phyloP scores from a whole-genome alignment of 148 eudicot genomes.

The Nepenthes gracilis region DNA sequence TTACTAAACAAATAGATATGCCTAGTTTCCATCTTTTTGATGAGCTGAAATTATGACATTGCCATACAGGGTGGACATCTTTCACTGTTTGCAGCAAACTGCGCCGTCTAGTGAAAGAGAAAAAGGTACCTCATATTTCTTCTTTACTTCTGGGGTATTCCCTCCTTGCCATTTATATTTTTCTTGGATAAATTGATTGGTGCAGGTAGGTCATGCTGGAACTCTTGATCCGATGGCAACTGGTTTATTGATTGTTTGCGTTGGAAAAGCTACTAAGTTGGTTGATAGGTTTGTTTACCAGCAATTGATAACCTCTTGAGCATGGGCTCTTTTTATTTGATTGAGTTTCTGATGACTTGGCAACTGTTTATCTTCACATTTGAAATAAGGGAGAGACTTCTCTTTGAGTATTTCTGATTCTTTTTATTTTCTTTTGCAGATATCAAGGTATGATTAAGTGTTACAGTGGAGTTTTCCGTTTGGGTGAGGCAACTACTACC shows the following conservation, averaged over 20 bases:
- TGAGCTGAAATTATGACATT: neutral
- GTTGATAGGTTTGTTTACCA: conserved; percentile 59
- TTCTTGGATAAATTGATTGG: conserved; percentile 4
- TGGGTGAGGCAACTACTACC: conserved; percentile 98
- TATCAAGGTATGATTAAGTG: conserved; percentile 97
- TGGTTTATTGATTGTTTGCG: conserved; percentile 89
- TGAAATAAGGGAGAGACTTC: neutral
- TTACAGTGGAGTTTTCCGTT: conserved; percentile 86
- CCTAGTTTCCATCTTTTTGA: neutral
- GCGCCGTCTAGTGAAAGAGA: conserved; percentile 74
- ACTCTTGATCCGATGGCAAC: conserved; percentile 99
- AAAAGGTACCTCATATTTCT: conserved; percentile 46
- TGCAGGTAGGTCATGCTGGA: conserved; percentile 99
- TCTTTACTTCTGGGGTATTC: neutral
- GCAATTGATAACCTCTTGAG: neutral
- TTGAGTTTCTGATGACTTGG: neutral
- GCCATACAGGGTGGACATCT: conserved; percentile 85
- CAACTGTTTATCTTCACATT: neutral
- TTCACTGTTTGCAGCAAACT: conserved; percentile 98
- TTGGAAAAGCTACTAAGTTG: conserved; percentile 90
- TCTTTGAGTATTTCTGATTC: neutral
- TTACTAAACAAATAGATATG: neutral
- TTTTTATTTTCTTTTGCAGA: conserved; percentile 26
- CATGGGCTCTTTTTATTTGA: neutral
- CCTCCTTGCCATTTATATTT: neutral